These are phyloP conservation scores for Sugiyamaella xylanicola DNA, from an alignment of 1,139 yeast genomes.

Conservation along the genomic window DNA sequence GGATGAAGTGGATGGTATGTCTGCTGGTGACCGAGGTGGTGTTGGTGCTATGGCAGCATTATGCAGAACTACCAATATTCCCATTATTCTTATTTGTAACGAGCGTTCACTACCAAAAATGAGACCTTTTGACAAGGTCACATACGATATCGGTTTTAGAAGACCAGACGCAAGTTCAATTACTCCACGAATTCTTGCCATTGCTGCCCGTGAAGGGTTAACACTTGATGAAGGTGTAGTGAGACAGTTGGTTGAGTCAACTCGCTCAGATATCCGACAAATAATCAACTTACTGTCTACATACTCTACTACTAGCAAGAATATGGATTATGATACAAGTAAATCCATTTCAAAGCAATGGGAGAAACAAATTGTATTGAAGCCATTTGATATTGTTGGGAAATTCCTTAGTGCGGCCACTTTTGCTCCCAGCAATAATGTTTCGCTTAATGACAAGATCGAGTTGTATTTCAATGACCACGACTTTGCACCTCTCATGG, in stretches of 20 bases:
- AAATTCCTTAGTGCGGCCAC: constrained; percentile 64
- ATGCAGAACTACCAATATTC: constrained; percentile 82
- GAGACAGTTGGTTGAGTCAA: constrained; percentile 81
- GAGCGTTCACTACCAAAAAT: constrained; percentile 90
- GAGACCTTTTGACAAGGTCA: constrained; percentile 92
- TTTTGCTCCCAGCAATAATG: constrained; percentile 54
- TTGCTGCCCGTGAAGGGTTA: constrained; percentile 81
- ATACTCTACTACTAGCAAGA: constrained; percentile 66
- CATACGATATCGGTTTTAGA: constrained; percentile 79
- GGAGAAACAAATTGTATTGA: constrained; percentile 87
- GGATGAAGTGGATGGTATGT: constrained; percentile 99
- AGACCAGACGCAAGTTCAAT: constrained; percentile 85
- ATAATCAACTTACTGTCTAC: constrained; percentile 88
- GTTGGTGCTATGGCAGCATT: constrained; percentile 92
- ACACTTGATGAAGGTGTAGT: constrained; percentile 78
- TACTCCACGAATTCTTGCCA: constrained; percentile 83
- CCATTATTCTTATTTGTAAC: constrained; percentile 90
- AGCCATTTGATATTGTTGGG: constrained; percentile 90
- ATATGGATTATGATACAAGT: constrained; percentile 56
- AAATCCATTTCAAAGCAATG: constrained; percentile 63
- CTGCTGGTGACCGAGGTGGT: constrained; percentile 98
- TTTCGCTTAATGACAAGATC: constrained; percentile 76
- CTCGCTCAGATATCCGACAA: constrained; percentile 91
- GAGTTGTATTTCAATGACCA: constrained; percentile 92
- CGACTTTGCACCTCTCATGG: constrained; percentile 93